Evolutionary conservation across 78 protist genomes (phyloP).

Genomic region (Dictyostelium purpureum): DNA sequence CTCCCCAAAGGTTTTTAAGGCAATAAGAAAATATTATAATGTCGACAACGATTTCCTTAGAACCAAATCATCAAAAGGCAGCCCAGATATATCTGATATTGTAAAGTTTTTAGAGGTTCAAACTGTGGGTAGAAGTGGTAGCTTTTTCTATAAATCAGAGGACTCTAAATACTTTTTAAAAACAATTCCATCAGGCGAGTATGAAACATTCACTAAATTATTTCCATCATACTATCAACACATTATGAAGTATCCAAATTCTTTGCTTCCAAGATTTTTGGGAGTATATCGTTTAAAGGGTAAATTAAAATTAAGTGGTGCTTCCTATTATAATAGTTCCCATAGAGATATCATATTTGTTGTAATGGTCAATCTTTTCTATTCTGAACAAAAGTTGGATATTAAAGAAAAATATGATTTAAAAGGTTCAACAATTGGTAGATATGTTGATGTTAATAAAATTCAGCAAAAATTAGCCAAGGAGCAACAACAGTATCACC

Average conservation of each 20-base stretch:
- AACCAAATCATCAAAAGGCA: not conserved
- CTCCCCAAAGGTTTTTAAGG: conserved; percentile 52
- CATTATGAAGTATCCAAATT: conserved; percentile 18
- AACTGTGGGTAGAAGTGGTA: conserved; percentile 81
- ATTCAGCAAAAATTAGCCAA: not conserved
- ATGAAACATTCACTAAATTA: conserved; percentile 34
- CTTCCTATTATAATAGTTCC: not conserved
- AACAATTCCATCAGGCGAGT: conserved; percentile 73
- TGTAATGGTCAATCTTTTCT: conserved; percentile 79
- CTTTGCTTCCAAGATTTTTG: conserved; percentile 54
- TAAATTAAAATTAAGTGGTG: conserved; percentile 2
- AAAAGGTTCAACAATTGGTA: conserved; percentile 74
- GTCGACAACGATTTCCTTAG: not conserved
- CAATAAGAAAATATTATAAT: conserved; percentile 5
- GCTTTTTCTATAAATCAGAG: conserved; percentile 69
- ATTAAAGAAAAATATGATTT: conserved; percentile 72
- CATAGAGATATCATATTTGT: conserved; percentile 58
- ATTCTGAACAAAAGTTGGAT: conserved; percentile 12
- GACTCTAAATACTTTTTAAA: conserved; percentile 61
- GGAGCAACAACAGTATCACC: not conserved
- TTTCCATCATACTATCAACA: conserved; percentile 65
- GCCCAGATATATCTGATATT: not conserved
- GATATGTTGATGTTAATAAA: conserved; percentile 55
- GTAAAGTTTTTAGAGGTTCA: conserved; percentile 50
- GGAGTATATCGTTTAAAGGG: conserved; percentile 75